phyloP scores from a whole-genome alignment of 306 rosid species.

The Sophora flavescens region DNA sequence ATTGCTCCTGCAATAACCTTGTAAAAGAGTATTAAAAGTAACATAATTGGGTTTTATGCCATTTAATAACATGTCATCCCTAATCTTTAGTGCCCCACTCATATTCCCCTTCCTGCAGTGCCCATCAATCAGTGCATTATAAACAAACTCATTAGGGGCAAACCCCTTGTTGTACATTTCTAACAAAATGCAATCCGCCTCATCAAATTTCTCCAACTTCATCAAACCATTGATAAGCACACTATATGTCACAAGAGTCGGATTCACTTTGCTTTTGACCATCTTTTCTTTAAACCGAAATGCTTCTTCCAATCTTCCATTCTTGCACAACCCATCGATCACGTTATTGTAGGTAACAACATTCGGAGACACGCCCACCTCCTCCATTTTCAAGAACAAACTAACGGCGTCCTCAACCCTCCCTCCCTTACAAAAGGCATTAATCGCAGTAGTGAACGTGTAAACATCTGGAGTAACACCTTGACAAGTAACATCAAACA shows the following conservation, averaged over 20 bases:
- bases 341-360: slow-evolving; percentile 73
- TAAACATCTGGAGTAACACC: slow-evolving; percentile 64
- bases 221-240: slow-evolving; percentile 68
- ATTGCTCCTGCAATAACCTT: slow-evolving; percentile 64
- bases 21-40: slow-evolving; percentile 67
- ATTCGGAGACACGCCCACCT: slow-evolving; percentile 65
- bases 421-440: slow-evolving; percentile 64
- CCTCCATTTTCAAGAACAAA: slow-evolving; percentile 67
- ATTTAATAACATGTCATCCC: slow-evolving; percentile 68
- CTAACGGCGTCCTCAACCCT: slow-evolving; percentile 63
- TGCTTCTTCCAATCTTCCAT: slow-evolving; percentile 67
- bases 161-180: slow-evolving; percentile 67
- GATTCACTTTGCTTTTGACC: slow-evolving; percentile 56
- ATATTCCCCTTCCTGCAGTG: slow-evolving; percentile 67
- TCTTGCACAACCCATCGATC: slow-evolving; percentile 75
- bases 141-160: slow-evolving; percentile 68
- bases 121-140: slow-evolving; percentile 69
- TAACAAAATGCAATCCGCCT: slow-evolving; percentile 54
- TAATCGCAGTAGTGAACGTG: slow-evolving; percentile 64
- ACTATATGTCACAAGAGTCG: slow-evolving; percentile 65
- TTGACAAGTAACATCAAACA: slow-evolving; percentile 56
- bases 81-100: slow-evolving; percentile 62
- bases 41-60: slow-evolving; percentile 69
- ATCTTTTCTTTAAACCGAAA: slow-evolving; percentile 62
- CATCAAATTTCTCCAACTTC: slow-evolving; percentile 61